Evolutionary conservation across 306 rosid genomes (phyloP).

Genomic region (Sicyos baderoa): DNA sequence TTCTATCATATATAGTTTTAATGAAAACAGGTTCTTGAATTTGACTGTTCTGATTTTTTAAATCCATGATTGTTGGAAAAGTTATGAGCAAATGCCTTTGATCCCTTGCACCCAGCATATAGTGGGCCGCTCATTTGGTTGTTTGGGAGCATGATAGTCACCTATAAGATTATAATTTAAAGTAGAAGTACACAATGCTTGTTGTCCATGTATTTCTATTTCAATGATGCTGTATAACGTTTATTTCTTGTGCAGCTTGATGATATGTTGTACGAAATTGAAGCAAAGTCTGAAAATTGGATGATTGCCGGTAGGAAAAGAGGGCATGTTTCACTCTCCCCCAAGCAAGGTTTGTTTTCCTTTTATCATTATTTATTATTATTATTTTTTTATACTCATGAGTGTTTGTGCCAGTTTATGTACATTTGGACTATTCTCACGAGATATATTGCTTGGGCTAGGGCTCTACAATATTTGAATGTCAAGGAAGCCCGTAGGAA

Average conservation of each 20-base stretch:
- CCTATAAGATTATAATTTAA: background rate
- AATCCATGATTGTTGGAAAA: background rate
- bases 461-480: too few relatives aligned
- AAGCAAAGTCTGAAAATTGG: slow-evolving; percentile 82
- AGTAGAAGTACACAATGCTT: background rate
- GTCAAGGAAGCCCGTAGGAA: too few relatives aligned
- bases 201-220: background rate
- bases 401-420: too few relatives aligned
- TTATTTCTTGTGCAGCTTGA: slow-evolving; percentile 39
- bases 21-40: background rate
- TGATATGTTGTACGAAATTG: slow-evolving; percentile 78
- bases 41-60: background rate
- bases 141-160: background rate
- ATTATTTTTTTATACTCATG: too few relatives aligned
- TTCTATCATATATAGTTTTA: background rate
- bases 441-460: too few relatives aligned
- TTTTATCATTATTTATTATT: too few relatives aligned
- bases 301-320: slow-evolving; percentile 98
- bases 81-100: background rate
- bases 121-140: background rate
- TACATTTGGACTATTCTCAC: too few relatives aligned
- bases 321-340: slow-evolving; percentile 72
- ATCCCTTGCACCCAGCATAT: background rate
- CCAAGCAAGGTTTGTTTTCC: background rate
- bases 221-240: background rate